Percentiles rank a stretch among this genome's conserved stretches.
These are phyloP conservation scores for Fusarium beomiforme DNA, from an alignment of 2,329 filamentous ascomycete genomes.

Conservation along the genomic window DNA sequence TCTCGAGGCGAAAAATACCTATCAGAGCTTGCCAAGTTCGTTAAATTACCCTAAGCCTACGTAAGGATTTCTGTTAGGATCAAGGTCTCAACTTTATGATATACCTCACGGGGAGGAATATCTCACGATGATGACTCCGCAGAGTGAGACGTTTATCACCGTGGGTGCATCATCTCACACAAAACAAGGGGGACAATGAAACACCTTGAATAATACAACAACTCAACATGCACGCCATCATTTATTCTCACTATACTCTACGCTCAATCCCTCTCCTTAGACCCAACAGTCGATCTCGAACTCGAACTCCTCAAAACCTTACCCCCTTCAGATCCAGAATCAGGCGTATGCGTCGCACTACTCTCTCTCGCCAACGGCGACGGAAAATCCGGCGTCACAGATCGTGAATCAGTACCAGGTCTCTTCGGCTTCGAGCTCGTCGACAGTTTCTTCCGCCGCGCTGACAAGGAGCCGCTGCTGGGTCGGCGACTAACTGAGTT, in stretches of 20 bases:
- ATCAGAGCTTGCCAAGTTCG: no score
- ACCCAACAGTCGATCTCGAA: constrained; percentile 35
- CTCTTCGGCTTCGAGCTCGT: constrained; percentile 56
- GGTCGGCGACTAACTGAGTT: constrained; percentile 53
- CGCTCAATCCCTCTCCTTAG: constrained; percentile 21
- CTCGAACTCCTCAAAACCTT: constrained; percentile 39
- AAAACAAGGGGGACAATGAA: not conserved
- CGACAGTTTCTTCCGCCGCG: constrained; percentile 62
- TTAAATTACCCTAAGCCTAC: no score
- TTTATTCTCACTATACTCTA: not conserved
- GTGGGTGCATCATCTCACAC: not conserved
- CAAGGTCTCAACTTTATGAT: no score
- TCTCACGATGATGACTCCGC: constrained; percentile 1
- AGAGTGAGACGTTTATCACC: not conserved
- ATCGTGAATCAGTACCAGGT: constrained; percentile 59
- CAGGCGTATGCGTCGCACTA: constrained; percentile 43
- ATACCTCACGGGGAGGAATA: not conserved
- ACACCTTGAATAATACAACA: not conserved
- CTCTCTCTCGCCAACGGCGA: constrained; percentile 64
- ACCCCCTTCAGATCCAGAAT: constrained; percentile 33
- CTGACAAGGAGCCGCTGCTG: constrained; percentile 60
- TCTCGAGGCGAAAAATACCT: no score
- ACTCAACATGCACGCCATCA: not conserved
- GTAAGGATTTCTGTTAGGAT: no score
- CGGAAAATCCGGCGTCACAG: constrained; percentile 64